These are phyloP conservation scores for Metschnikowia matae DNA, from an alignment of 805 yeast genomes.

Conservation along the genomic window DNA sequence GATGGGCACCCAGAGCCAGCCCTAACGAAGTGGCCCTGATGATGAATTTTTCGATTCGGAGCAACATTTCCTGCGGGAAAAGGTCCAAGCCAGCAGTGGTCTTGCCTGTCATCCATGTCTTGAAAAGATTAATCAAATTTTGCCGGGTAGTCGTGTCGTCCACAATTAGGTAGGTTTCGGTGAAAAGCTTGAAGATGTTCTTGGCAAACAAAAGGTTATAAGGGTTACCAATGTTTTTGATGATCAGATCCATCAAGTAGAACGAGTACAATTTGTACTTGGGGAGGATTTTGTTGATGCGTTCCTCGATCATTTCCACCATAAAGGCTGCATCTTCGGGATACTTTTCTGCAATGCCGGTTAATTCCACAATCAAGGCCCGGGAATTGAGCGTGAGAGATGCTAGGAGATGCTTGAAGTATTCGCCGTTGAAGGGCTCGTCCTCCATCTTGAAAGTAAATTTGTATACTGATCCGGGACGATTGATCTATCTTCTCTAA, in stretches of 20 bases:
- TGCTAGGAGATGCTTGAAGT: constrained; percentile 28
- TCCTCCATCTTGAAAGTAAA: constrained; percentile 11
- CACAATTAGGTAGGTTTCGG: constrained; percentile 37
- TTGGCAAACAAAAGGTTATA: constrained; percentile 36
- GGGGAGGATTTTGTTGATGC: constrained; percentile 36
- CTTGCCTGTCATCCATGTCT: constrained; percentile 36
- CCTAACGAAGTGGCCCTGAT: constrained; percentile 34
- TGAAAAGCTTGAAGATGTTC: constrained; percentile 32
- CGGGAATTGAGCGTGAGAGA: constrained; percentile 36
- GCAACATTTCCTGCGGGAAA: constrained; percentile 28
- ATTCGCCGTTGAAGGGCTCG: constrained; percentile 24
- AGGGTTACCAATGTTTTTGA: constrained; percentile 42
- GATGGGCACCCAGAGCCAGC: constrained; percentile 5
- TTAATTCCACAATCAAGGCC: constrained; percentile 36
- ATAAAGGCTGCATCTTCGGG: constrained; percentile 32
- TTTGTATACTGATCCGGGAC: too few relatives aligned
- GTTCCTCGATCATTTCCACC: constrained; percentile 30
- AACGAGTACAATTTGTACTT: constrained; percentile 32
- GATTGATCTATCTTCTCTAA: background rate
- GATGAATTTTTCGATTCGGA: constrained; percentile 35
- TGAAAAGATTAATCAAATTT: constrained; percentile 36
- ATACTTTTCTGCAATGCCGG: constrained; percentile 33
- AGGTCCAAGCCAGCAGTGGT: constrained; percentile 33
- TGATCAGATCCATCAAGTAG: constrained; percentile 39
- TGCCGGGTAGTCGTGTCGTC: constrained; percentile 39